These are phyloP conservation scores for Quercus variabilis DNA, from an alignment of 306 rosid genomes.

Conservation along the genomic window DNA sequence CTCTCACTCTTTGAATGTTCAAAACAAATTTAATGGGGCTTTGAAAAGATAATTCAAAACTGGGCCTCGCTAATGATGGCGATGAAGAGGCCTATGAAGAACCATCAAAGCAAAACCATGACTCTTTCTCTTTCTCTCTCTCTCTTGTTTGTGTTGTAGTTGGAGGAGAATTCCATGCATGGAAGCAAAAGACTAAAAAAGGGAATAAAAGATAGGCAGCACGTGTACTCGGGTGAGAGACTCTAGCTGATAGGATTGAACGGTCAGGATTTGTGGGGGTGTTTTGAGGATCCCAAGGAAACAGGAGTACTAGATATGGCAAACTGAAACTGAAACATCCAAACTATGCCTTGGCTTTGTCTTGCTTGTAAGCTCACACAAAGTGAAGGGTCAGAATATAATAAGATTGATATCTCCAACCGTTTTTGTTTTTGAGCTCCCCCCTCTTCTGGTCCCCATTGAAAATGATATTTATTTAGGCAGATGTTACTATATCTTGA, in stretches of 20 bases:
- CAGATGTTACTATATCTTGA: slow-evolving; percentile 2
- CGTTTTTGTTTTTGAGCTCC: slow-evolving; percentile 27
- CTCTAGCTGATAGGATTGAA: slow-evolving; percentile 40
- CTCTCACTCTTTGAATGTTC: slow-evolving; percentile 22
- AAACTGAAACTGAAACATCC: slow-evolving; percentile 36
- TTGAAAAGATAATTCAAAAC: slow-evolving; percentile 25
- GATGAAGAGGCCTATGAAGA: slow-evolving; percentile 38
- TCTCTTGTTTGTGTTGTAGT: slow-evolving; percentile 42
- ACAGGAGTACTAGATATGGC: slow-evolving; percentile 15
- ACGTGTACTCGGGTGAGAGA: slow-evolving; percentile 60
- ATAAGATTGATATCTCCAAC: slow-evolving; percentile 8
- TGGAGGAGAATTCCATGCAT: slow-evolving; percentile 97
- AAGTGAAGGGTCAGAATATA: slow-evolving; percentile 32
- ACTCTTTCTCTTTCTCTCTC: slow-evolving; percentile 30
- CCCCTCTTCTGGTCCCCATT: slow-evolving; percentile 11
- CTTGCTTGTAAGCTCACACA: slow-evolving; percentile 32
- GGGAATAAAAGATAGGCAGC: slow-evolving; percentile 48
- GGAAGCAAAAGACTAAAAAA: slow-evolving; percentile 48
- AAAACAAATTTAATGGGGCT: slow-evolving; percentile 22
- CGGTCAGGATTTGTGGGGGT: slow-evolving; percentile 43
- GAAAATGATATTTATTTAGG: slow-evolving; percentile 32
- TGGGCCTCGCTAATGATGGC: slow-evolving; percentile 33
- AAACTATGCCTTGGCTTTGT: slow-evolving; percentile 38
- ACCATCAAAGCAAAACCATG: slow-evolving; percentile 42
- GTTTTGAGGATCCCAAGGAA: slow-evolving; percentile 42